phyloP scores from a whole-genome alignment of 2,329 filamentous ascomycete species.

The Aspergillus ruber region DNA sequence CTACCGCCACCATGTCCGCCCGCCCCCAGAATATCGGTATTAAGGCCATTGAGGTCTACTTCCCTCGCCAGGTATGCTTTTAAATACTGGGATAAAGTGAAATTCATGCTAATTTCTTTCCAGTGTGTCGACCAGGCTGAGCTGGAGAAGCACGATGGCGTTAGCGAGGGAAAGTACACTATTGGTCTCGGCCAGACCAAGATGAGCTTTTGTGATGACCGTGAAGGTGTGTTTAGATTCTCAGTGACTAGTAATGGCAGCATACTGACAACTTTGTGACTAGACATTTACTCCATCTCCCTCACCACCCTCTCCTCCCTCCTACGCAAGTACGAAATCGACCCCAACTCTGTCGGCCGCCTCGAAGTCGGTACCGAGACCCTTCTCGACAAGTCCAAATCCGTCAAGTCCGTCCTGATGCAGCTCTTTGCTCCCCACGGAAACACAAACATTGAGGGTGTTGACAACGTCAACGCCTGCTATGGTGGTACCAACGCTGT shows the following conservation, averaged over 20 bases:
- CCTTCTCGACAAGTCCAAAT: constrained; percentile 83
- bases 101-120: constrained; percentile 9
- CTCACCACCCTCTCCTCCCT: constrained; percentile 72
- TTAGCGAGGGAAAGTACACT: constrained; percentile 76
- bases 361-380: constrained; percentile 84
- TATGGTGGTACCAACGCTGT: constrained; percentile 80
- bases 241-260: neutral
- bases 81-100: neutral
- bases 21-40: constrained; percentile 85
- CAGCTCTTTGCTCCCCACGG: constrained; percentile 66
- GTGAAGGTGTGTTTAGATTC: constrained; percentile 56
- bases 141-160: constrained; percentile 81
- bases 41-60: constrained; percentile 88
- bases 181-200: constrained; percentile 86
- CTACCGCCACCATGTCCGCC: constrained; percentile 54
- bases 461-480: constrained; percentile 79
- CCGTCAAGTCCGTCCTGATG: constrained; percentile 82
- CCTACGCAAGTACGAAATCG: constrained; percentile 75
- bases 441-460: constrained; percentile 77
- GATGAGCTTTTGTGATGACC: constrained; percentile 88
- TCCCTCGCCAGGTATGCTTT: constrained; percentile 68
- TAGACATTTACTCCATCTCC: constrained; percentile 82
- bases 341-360: constrained; percentile 69
- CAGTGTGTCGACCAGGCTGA: constrained; percentile 80
- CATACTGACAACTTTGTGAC: constrained; percentile 5